Evolutionary conservation across 441 rosid species (phyloP).

Genomic region (Pelargonium australe): DNA sequence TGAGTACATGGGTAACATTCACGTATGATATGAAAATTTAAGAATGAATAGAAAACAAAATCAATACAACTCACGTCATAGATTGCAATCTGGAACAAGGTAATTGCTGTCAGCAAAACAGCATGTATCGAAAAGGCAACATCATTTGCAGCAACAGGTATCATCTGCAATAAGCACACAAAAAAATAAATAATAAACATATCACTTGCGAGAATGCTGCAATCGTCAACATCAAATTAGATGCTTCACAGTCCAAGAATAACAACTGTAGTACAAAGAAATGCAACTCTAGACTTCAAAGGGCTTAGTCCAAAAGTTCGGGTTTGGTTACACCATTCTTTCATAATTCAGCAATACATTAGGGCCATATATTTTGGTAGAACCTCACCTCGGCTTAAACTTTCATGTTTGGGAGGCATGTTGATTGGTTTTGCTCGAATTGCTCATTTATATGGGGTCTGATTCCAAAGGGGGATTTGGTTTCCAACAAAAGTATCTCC

Average conservation of each 20-base stretch:
- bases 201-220: not conserved
- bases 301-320: not conserved
- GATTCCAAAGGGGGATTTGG: too few relatives aligned
- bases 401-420: not conserved
- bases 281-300: not conserved
- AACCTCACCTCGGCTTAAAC: not conserved
- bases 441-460: not conserved
- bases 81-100: slow-evolving; percentile 63
- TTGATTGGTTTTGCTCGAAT: not conserved
- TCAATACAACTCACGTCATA: slow-evolving; percentile 54
- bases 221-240: not conserved
- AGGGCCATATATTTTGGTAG: not conserved
- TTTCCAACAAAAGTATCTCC: too few relatives aligned
- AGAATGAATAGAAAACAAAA: not conserved
- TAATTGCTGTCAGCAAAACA: slow-evolving; percentile 56
- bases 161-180: slow-evolving; percentile 52
- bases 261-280: not conserved
- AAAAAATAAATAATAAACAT: not conserved
- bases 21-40: not conserved
- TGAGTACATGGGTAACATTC: not conserved
- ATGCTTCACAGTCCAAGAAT: not conserved
- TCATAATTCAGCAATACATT: not conserved
- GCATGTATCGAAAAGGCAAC: slow-evolving; percentile 95
- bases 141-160: slow-evolving; percentile 94
- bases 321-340: not conserved